Base-by-base conservation (phyloP, 2,329 filamentous ascomycete species). In the Monosporascus sp. region DNA sequence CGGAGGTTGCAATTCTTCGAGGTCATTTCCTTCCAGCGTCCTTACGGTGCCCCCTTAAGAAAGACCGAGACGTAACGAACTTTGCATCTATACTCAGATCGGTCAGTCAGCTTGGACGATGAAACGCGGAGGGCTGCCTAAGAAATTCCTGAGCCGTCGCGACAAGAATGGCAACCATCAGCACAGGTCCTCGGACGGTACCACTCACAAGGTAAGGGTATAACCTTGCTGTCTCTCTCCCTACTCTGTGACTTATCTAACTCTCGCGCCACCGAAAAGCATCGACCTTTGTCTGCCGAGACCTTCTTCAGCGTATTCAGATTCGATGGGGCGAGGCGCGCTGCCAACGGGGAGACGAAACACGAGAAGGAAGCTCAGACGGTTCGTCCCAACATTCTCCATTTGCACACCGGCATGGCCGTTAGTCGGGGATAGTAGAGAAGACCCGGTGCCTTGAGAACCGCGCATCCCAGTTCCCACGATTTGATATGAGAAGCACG, bases 81-180 rank as follows among this genome's bases (percentile, higher is more conserved):
- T 34, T 34, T 34, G 31, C 3, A 34, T 34, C 9, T 34, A 34
- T 14, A 14, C 31, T 14, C 31, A 31, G 31, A 34, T 34, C 9
- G 31, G 31, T 5, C 31, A 34, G 31, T 34, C 31, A 14, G 11
- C 42, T 27, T 31, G 42, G 65, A 76, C 60, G 65, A 82, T 82
- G 76, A 82, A 80, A 70, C 70, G 58, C 38, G 51, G 64, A 46
- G 64, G 75, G 58, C 71, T 80, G 54, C 77, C 78, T 48, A 84
- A 81, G 66, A 84, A 86, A 63, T 85, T 90, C 67, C 82, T 89
- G 55, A 88, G 82, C 69, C 77, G 86, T 60, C 82, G 86, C 60
- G 87, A 89, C 63, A 90, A 82, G 71, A 77, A 76, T 68, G 75
- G 72, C 38, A 78, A 82, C 59, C 74, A 73, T 53, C 77, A 80